Conservation (phyloP, 805 yeast genomes). For the Candida insectorum region DNA sequence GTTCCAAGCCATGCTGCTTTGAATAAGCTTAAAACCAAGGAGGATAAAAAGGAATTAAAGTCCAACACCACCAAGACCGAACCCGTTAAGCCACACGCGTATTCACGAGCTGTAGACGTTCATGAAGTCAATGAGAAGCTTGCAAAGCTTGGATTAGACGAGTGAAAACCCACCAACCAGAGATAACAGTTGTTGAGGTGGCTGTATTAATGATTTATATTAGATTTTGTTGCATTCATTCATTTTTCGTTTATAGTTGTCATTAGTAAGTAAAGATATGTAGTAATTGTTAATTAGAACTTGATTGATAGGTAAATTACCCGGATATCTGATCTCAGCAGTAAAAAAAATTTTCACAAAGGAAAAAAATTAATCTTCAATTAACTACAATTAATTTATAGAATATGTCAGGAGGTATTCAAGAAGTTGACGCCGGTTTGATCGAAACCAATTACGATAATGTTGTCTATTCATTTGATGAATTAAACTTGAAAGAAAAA, state of each 20-base stretch:
- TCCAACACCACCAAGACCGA: background rate
- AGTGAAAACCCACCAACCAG: too few relatives aligned
- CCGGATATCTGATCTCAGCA: too few relatives aligned
- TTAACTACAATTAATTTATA: background rate
- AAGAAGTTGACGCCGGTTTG: conserved; percentile 76
- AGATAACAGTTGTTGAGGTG: too few relatives aligned
- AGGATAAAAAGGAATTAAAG: conserved; percentile 1
- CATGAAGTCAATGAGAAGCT: conserved; percentile 10
- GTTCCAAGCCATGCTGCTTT: conserved; percentile 22
- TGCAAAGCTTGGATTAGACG: conserved; percentile 8
- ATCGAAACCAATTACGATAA: conserved; percentile 97
- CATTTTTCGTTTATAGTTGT: too few relatives aligned
- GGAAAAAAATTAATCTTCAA: conserved; percentile 3
- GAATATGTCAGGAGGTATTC: conserved; percentile 65
- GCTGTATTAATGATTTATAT: too few relatives aligned
- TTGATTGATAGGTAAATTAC: too few relatives aligned
- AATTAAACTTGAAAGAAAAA: conserved; percentile 67
- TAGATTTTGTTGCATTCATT: too few relatives aligned
- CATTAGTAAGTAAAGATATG: too few relatives aligned
- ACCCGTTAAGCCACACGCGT: background rate
- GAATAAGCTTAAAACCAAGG: conserved; percentile 5
- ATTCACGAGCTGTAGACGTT: conserved; percentile 10
- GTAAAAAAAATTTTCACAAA: conserved; percentile 7
- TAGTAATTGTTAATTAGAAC: too few relatives aligned
- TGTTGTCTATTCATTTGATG: conserved; percentile 70